A percentile compares a stretch with the other conserved stretches of the same genome.
Conservation (phyloP, 2,329 filamentous ascomycete species). For the Sphaerulina populicola region DNA sequence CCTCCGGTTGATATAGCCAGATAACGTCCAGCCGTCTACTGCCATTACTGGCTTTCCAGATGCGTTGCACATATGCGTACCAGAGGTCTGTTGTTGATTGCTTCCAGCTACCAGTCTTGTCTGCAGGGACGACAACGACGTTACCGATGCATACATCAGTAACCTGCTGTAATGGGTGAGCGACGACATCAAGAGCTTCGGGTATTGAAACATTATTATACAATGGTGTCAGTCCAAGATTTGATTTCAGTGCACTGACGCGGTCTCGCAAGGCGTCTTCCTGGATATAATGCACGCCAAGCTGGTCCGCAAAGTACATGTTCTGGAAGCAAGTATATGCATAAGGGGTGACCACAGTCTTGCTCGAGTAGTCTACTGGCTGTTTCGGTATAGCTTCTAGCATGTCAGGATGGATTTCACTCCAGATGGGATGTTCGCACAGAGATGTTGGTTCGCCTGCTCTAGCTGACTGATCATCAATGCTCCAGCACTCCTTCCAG, state of each 20-base stretch:
- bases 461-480: slow-evolving; percentile 18
- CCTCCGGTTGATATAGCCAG: slow-evolving; percentile 64
- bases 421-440: slow-evolving; percentile 7
- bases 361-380: slow-evolving; percentile 7
- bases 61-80: slow-evolving; percentile 60
- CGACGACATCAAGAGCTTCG: not conserved
- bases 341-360: slow-evolving; percentile 63
- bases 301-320: slow-evolving; percentile 50
- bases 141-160: slow-evolving; percentile 39
- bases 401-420: not conserved
- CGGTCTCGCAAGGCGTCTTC: slow-evolving; percentile 21
- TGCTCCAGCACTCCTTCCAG: slow-evolving; percentile 52
- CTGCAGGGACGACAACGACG: slow-evolving; percentile 42
- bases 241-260: slow-evolving; percentile 16
- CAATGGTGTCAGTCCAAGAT: slow-evolving; percentile 25
- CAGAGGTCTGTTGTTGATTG: slow-evolving; percentile 45
- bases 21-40: slow-evolving; percentile 52
- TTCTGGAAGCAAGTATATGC: slow-evolving; percentile 56
- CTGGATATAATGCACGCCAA: slow-evolving; percentile 34
- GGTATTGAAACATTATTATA: not conserved
- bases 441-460: not conserved
- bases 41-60: slow-evolving; percentile 34
- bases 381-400: slow-evolving; percentile 13
- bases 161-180: not conserved
- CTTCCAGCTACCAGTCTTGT: slow-evolving; percentile 50